Percentiles rank a stretch among this genome's conserved stretches.
phyloP scores from a whole-genome alignment of 129 eudicot genomes.

The Saposhnikovia divaricata region DNA sequence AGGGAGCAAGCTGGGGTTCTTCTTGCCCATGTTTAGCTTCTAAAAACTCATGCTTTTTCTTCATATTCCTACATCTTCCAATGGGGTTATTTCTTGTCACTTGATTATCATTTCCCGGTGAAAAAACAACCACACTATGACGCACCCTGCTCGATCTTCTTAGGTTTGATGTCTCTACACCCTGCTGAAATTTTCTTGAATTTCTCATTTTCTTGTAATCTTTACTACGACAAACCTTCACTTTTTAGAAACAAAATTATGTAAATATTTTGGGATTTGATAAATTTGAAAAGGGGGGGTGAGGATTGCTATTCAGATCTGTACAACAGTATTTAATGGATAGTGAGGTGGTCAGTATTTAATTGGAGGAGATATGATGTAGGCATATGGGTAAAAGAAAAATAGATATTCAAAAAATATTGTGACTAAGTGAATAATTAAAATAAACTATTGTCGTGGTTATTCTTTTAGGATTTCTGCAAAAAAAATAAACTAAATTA shows the following conservation, averaged over 20 bases:
- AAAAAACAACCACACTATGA: not conserved
- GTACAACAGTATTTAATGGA: not conserved
- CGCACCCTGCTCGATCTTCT: not conserved
- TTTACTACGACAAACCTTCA: too few species aligned
- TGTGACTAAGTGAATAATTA: too few species aligned
- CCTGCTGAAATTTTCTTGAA: not conserved
- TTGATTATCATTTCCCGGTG: not conserved
- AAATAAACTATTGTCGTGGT: too few species aligned
- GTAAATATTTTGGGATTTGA: not conserved
- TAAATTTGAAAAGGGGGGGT: not conserved
- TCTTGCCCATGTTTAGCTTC: not conserved
- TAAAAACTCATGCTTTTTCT: not conserved
- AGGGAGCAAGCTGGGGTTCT: not conserved
- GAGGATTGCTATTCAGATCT: not conserved
- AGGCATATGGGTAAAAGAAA: too few species aligned
- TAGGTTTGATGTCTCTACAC: not conserved
- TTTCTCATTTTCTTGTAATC: not conserved
- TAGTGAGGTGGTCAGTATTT: too few species aligned
- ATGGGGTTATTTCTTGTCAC: not conserved
- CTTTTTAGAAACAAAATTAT: too few species aligned
- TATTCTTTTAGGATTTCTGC: too few species aligned
- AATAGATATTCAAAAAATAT: too few species aligned
- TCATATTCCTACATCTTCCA: not conserved
- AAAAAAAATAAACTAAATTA: too few species aligned
- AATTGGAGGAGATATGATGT: too few species aligned